Conservation (phyloP, 148 eudicot species). For the Mesembryanthemum crystallinum region DNA sequence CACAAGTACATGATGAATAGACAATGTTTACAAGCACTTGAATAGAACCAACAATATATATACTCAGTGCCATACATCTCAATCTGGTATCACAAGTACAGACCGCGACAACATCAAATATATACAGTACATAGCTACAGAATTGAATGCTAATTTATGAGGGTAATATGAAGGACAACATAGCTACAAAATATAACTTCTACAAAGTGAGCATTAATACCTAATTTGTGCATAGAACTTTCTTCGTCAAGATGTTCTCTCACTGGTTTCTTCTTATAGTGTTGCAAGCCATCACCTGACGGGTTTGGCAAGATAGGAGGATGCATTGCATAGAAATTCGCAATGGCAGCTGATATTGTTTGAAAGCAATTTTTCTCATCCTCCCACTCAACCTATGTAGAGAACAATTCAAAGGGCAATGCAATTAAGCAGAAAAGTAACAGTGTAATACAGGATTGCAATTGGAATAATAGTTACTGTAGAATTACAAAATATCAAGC, state of each 20-base stretch:
- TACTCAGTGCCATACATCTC: background rate
- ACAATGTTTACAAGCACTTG: background rate
- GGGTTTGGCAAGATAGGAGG: conserved; percentile 97
- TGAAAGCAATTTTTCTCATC: conserved; percentile 89
- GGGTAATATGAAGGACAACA: background rate
- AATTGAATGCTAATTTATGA: background rate
- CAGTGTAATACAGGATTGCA: background rate
- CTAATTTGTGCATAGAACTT: conserved; percentile 32
- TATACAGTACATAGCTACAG: too few species aligned
- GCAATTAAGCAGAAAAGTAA: background rate
- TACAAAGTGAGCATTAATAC: conserved; percentile 30
- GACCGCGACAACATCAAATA: too few species aligned
- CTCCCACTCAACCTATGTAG: conserved; percentile 83
- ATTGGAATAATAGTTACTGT: background rate
- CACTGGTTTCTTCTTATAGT: conserved; percentile 48
- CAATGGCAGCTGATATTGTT: conserved; percentile 86
- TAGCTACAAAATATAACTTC: background rate
- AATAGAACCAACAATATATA: background rate
- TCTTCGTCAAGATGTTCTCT: conserved; percentile 32
- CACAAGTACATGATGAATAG: background rate
- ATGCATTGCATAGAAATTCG: conserved; percentile 90
- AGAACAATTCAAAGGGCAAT: conserved; percentile 16
- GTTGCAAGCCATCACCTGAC: conserved; percentile 68
- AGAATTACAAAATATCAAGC: background rate
- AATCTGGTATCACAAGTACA: background rate